A percentile compares a stretch with the other conserved stretches of the same genome.
Evolutionary conservation across 176 grass and related monocot genomes (phyloP).

Genomic region (Themeda triandra): DNA sequence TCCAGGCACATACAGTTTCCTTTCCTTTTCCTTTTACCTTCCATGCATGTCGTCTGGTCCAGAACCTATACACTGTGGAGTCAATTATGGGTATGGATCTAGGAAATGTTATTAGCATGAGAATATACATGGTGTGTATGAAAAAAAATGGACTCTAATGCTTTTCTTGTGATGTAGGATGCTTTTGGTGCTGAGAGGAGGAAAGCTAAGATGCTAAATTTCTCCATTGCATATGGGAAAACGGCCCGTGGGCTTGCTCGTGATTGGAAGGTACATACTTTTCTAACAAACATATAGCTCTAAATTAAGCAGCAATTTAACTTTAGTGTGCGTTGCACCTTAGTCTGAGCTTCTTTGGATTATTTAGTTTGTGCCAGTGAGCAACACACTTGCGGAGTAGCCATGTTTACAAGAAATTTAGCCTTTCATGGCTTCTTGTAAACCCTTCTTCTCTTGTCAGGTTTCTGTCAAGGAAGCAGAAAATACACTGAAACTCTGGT

Average conservation of each 20-base stretch:
- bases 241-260: constrained; percentile 81
- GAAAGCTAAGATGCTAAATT: constrained; percentile 98
- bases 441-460: constrained; percentile 39
- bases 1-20: too few relatives aligned
- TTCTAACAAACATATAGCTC: neutral
- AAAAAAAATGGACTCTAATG: neutral
- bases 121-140: neutral
- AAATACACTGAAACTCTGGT: constrained; percentile 77
- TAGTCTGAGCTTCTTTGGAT: neutral
- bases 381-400: too few relatives aligned
- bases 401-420: neutral
- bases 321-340: neutral
- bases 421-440: neutral
- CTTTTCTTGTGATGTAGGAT: constrained; percentile 66
- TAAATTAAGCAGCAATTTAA: constrained; percentile 19
- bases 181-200: constrained; percentile 91
- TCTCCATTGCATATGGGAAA: constrained; percentile 96
- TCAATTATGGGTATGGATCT: neutral
- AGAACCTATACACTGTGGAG: too few relatives aligned
- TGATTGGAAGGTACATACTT: constrained; percentile 88
- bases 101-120: constrained; percentile 1
- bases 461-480: constrained; percentile 76
- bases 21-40: too few relatives aligned
- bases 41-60: too few relatives aligned
- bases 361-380: neutral